phyloP scores from a whole-genome alignment of 352 stramenopile species.

The Globisporangium spiculum region DNA sequence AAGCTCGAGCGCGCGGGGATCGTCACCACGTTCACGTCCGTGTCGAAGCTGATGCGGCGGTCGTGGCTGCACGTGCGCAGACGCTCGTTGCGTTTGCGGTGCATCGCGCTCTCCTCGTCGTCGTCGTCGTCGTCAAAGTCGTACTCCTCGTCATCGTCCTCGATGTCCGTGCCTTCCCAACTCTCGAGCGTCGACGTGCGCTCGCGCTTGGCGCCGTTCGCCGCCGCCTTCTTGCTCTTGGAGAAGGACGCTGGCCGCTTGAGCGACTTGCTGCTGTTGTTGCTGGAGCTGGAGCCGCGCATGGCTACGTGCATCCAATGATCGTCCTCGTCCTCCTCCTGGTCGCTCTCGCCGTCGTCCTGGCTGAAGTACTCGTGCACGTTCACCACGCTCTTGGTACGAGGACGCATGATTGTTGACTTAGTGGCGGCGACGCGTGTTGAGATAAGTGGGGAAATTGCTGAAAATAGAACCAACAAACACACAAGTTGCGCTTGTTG shows the following conservation, averaged over 20 bases:
- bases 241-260: conserved; percentile 23
- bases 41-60: conserved; percentile 76
- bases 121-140: conserved; percentile 49
- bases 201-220: conserved; percentile 24
- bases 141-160: conserved; percentile 58
- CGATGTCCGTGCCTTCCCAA: conserved; percentile 48
- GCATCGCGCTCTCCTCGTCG: conserved; percentile 17
- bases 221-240: conserved; percentile 24
- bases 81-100: conserved; percentile 29
- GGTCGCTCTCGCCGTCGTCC: conserved; percentile 41
- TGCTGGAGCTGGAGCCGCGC: conserved; percentile 12
- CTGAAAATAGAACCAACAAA: conserved; percentile 5
- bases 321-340: conserved; percentile 44
- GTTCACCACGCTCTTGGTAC: conserved; percentile 70
- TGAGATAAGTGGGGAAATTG: not conserved
- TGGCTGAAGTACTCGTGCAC: conserved; percentile 72
- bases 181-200: conserved; percentile 60
- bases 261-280: conserved; percentile 11
- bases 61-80: conserved; percentile 64
- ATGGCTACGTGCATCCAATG: conserved; percentile 51
- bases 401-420: conserved; percentile 49
- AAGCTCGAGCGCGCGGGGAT: conserved; percentile 71
- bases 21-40: conserved; percentile 66
- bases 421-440: not conserved
- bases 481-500: not conserved